phyloP scores from a whole-genome alignment of 2,329 filamentous ascomycete species.

The Alternaria solani region DNA sequence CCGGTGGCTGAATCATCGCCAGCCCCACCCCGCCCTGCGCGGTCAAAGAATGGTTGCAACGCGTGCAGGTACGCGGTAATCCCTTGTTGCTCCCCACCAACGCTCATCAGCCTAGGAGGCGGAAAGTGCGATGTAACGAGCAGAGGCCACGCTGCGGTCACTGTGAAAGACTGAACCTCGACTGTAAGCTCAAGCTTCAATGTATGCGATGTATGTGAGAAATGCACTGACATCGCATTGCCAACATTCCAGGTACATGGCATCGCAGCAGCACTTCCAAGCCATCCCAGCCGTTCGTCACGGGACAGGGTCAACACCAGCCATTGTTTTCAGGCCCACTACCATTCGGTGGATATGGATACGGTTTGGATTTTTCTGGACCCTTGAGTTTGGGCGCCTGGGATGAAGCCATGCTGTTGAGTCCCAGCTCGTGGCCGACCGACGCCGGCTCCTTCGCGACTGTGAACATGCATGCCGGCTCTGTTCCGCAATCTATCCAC shows the following conservation, averaged over 20 bases:
- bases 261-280: slow-evolving; percentile 38
- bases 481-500: slow-evolving; percentile 32
- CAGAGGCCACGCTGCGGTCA: slow-evolving; percentile 62
- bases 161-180: slow-evolving; percentile 62
- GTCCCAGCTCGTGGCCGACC: slow-evolving; percentile 42
- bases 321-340: slow-evolving; percentile 21
- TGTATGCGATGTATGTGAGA: not conserved
- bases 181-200: slow-evolving; percentile 47
- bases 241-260: slow-evolving; percentile 51
- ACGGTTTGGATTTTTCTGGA: slow-evolving; percentile 40
- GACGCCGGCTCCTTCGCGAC: slow-evolving; percentile 23
- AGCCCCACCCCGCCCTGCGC: slow-evolving; percentile 34
- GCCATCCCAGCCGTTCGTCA: slow-evolving; percentile 29
- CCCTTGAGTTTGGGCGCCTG: slow-evolving; percentile 38
- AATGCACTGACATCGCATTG: not conserved
- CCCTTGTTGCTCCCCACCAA: not conserved
- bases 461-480: slow-evolving; percentile 21
- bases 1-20: slow-evolving; percentile 16
- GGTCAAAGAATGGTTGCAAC: slow-evolving; percentile 45
- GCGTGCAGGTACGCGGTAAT: slow-evolving; percentile 33
- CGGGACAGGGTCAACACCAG: slow-evolving; percentile 19
- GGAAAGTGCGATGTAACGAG: slow-evolving; percentile 66
- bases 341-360: slow-evolving; percentile 29
- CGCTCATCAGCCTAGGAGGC: slow-evolving; percentile 49
- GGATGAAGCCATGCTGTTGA: slow-evolving; percentile 45